These are phyloP conservation scores for Arthroderma sp. DNA, from an alignment of 2,329 filamentous ascomycete genomes.

Conservation along the genomic window DNA sequence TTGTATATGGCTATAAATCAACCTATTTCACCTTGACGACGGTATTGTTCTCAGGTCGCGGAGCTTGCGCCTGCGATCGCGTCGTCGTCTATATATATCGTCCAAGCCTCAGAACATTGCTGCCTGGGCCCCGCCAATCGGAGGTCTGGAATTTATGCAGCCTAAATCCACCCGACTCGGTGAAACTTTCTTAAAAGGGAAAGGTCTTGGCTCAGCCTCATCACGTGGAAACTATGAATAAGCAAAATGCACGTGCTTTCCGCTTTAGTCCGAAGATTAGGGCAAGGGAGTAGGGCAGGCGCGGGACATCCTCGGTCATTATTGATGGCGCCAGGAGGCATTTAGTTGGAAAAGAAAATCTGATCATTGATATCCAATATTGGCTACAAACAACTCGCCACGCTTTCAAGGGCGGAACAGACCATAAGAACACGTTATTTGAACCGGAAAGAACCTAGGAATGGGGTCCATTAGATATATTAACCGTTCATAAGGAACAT, in stretches of 20 bases:
- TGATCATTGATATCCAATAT: too few relatives aligned
- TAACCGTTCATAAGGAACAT: too few relatives aligned
- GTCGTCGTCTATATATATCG: background rate
- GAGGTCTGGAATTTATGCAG: background rate
- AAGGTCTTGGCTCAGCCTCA: background rate
- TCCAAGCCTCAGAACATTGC: slow-evolving; percentile 4
- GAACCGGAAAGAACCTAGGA: too few relatives aligned
- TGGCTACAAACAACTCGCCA: too few relatives aligned
- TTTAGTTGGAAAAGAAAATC: too few relatives aligned
- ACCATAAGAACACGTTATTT: too few relatives aligned
- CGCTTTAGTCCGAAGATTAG: background rate
- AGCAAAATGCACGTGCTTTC: background rate
- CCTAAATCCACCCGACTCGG: background rate
- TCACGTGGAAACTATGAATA: background rate
- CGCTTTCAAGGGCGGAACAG: too few relatives aligned
- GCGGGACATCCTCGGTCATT: too few relatives aligned
- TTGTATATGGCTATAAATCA: background rate
- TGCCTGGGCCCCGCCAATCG: slow-evolving; percentile 6
- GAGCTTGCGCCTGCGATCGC: background rate
- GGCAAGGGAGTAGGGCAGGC: background rate
- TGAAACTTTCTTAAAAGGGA: background rate
- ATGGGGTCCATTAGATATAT: too few relatives aligned
- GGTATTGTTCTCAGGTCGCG: background rate
- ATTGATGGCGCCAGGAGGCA: too few relatives aligned
- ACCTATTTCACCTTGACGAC: background rate